Base-by-base conservation (phyloP, 108 stramenopile genomes). In the Cylindrotheca fusiformis region DNA sequence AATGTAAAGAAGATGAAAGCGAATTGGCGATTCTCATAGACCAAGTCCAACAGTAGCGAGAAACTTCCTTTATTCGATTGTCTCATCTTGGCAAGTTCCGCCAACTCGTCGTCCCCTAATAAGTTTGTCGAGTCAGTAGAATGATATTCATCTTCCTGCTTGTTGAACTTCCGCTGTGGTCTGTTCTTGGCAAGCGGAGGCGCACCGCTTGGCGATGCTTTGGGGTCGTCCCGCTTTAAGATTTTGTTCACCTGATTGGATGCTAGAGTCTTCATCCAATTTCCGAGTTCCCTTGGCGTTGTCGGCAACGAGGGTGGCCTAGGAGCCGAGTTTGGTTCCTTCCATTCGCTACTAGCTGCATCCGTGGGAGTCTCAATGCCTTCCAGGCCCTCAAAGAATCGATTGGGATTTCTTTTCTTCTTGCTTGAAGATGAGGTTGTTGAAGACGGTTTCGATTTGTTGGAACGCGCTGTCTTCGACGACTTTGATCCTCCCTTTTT, bases 1-100 rank as follows among this genome's bases (percentile, higher is more conserved):
- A 76, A n/a, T 1, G 75, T 71, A 62, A 76, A 76, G n/a, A 54
- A 22, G 0, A 76, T 65, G 41, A 76, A 76, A 2, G 46, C 52
- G 48, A 60, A 67, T 26, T 54, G 61, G 21, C 45, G 56, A 60
- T 70, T 31, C 44, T 66, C 49, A 3, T 47, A 0, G 20, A 67
- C 20, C 2, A 28, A 3, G 12, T 29, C 52, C 6, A 44, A 10
- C 6, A 63, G 1, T 22, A 4, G n/a, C 1, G 41, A 5, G n/a
- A 62, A 32, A 5, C 23, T 26, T 20, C 63, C 27, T 6, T 6
- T 29, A 17, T 19, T 57, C 10, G 54, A 20, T 18, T 30, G 24
- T 46, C 51, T 56, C 25, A 77, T 19, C 24, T 47, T 26, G 10
- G 53, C 61, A 32, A 77, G 55, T 24, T 63, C 48, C 2, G 59